Conservation (phyloP, 345 rosid genomes). For the Citrus maxima region DNA sequence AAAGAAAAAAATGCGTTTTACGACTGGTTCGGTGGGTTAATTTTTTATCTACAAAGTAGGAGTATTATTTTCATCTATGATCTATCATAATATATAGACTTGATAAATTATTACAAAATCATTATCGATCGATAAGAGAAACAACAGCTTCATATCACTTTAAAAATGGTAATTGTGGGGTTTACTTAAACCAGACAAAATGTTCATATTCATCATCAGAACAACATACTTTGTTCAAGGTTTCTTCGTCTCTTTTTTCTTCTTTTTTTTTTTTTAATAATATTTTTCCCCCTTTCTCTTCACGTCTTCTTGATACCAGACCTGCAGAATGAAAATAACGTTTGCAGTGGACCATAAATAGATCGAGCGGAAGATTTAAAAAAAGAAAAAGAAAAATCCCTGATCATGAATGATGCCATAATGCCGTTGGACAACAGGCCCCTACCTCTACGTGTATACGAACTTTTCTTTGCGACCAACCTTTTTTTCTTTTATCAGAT, state of each 20-base stretch:
- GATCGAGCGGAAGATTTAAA: background rate
- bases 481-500: background rate
- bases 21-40: background rate
- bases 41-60: background rate
- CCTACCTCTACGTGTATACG: background rate
- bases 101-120: background rate
- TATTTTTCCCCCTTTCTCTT: background rate
- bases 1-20: background rate
- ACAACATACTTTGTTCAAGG: background rate
- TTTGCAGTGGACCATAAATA: constrained; percentile 1
- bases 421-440: constrained; percentile 7
- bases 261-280: too few species aligned
- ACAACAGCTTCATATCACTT: background rate
- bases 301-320: background rate
- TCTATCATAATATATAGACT: too few species aligned
- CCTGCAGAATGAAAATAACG: background rate
- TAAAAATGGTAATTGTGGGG: background rate
- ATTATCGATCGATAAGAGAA: background rate
- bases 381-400: background rate
- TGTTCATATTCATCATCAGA: background rate
- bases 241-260: background rate
- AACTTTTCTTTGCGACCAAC: constrained; percentile 11
- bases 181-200: constrained; percentile 4
- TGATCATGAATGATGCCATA: background rate
- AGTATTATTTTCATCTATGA: background rate